Base-by-base conservation (phyloP, 306 rosid genomes). In the Sindora glabra region DNA sequence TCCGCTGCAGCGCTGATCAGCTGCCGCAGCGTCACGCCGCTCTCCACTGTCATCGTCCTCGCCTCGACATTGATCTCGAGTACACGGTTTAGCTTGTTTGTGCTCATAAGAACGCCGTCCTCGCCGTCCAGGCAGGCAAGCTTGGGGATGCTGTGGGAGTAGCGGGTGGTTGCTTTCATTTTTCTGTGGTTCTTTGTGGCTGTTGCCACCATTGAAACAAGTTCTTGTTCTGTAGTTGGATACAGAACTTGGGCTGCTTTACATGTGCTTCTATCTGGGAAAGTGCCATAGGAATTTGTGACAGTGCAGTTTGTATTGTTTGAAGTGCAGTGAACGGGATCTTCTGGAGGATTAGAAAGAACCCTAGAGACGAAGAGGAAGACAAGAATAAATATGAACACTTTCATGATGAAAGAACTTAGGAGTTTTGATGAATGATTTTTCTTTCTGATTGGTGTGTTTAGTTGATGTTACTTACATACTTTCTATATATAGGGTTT, bases 71-170 rank as follows among this genome's bases (percentile, higher is more conserved):
- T 74, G 22, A 71, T 56, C 3, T 45, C 36, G 47, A 74, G 6
- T 27, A 60, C 64, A 47, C 46, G 62, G 61, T 45, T 56, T 40
- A 78, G 63, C 42, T 55, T 37, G 26, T 71, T 75, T 5, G 87
- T 81, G 87, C 79, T 81, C 55, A 81, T 74, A 27, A 78, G 46
- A 38, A 77, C n/a, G 58, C 87, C 87, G 2, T 68, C 63, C 37
- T 63, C 23, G 23, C 71, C 73, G 5, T 69, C 64, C 0, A 74
- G 81, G 25, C 81, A 81, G 1, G 60, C 83, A 47, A 81, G 68
- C 68, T 78, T 81, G 5, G 87, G 83, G 22, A 72, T 60, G 66
- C 83, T 81, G 52, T 81, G 87, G 21, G 76, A 71, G 58, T 18
- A 71, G 1, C 81, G 78, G 17, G 83, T 77, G 2, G 56, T 71